Conservation (phyloP, 164 flowering plant genomes). For the Sedum album region DNA sequence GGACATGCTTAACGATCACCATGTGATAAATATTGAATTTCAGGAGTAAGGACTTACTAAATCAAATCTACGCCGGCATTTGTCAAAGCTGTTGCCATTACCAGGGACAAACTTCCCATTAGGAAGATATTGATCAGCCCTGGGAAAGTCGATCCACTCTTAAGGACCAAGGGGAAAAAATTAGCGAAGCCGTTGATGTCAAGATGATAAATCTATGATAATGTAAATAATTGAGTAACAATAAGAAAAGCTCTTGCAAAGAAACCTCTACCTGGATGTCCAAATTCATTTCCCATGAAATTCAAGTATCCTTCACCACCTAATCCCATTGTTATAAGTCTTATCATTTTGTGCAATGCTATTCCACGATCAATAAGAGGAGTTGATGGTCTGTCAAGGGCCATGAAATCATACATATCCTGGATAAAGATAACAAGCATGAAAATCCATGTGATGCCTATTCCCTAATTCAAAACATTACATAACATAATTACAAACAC, state of each 20-base stretch:
- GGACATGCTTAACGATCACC: too few relatives aligned
- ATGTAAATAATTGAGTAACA: background rate
- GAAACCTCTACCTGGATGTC: conserved; percentile 80
- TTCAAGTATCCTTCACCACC: conserved; percentile 99
- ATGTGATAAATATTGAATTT: too few relatives aligned
- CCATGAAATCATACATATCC: conserved; percentile 99
- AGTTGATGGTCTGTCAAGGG: conserved; percentile 83
- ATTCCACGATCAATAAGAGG: conserved; percentile 90
- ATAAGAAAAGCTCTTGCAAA: too few relatives aligned
- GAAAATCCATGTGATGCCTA: background rate
- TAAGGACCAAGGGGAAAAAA: conserved; percentile 11
- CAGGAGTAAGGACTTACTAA: conserved; percentile 45
- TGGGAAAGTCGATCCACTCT: conserved; percentile 99
- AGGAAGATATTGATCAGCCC: conserved; percentile 74
- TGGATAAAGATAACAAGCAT: conserved; percentile 19
- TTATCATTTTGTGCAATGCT: conserved; percentile 97
- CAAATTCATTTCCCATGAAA: conserved; percentile 99
- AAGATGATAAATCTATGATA: background rate
- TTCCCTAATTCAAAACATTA: too few relatives aligned
- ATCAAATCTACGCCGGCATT: conserved; percentile 96
- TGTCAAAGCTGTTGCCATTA: conserved; percentile 72
- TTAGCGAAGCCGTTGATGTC: background rate
- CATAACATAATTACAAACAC: too few relatives aligned
- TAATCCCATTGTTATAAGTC: conserved; percentile 93
- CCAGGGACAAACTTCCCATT: conserved; percentile 71